Conservation (phyloP, 2,329 filamentous ascomycete genomes). For the Cordyceps javanica region DNA sequence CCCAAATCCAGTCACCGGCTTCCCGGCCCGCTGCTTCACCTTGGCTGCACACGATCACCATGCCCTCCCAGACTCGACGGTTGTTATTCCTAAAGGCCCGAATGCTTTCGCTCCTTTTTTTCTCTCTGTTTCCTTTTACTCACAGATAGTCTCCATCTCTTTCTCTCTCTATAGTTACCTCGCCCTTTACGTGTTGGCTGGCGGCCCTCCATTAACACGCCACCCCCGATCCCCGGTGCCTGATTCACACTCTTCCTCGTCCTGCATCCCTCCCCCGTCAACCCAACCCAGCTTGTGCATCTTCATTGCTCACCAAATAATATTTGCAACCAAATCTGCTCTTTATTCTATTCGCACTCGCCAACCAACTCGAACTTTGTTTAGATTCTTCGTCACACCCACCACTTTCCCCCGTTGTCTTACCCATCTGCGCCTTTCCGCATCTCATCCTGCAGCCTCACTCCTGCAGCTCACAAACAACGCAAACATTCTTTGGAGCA, state of each 20-base stretch:
- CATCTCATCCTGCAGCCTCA: not conserved
- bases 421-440: not conserved
- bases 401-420: not conserved
- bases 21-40: not conserved
- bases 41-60: not conserved
- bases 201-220: not conserved
- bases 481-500: slow-evolving; percentile 2
- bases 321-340: not conserved
- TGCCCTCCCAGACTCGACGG: not conserved
- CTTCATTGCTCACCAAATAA: not conserved
- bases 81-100: not conserved
- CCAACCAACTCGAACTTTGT: not conserved
- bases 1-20: not conserved
- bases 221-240: not conserved
- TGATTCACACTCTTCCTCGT: slow-evolving; percentile 5
- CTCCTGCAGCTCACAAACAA: slow-evolving; percentile 6
- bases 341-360: not conserved
- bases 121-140: not conserved
- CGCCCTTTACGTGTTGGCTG: not conserved
- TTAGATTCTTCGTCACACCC: not conserved
- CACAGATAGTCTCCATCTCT: not conserved
- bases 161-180: not conserved
- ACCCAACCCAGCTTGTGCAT: not conserved
- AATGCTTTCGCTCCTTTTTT: not conserved
- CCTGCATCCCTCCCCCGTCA: not conserved